Conservation (phyloP, 2,329 filamentous ascomycete species). For the Clonostachys solani region DNA sequence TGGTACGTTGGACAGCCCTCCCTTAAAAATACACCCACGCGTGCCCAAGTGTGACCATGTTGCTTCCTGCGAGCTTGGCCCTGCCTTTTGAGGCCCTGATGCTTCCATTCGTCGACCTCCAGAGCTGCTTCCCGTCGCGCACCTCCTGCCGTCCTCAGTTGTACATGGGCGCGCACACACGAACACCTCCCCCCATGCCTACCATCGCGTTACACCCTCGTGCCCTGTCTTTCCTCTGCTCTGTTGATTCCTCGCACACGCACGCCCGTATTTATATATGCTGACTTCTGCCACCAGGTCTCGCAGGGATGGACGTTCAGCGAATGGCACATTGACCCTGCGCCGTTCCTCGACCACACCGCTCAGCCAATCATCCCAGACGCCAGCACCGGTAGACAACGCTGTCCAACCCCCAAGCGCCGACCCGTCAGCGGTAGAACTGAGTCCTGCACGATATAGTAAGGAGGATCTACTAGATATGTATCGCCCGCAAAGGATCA, state of each 20-base stretch:
- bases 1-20: slow-evolving; percentile 53
- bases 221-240: slow-evolving; percentile 7
- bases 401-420: slow-evolving; percentile 27
- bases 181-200: not conserved
- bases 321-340: slow-evolving; percentile 61
- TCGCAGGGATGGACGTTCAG: slow-evolving; percentile 51
- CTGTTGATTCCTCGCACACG: not conserved
- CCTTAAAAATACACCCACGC: too few relatives aligned
- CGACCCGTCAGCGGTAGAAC: slow-evolving; percentile 27
- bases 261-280: not conserved
- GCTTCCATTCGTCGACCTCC: not conserved
- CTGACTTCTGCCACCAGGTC: slow-evolving; percentile 34
- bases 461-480: slow-evolving; percentile 77
- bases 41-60: slow-evolving; percentile 1
- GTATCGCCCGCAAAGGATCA: slow-evolving; percentile 49
- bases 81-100: not conserved
- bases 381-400: slow-evolving; percentile 25
- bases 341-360: slow-evolving; percentile 59
- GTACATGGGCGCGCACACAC: too few relatives aligned
- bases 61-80: not conserved
- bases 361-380: slow-evolving; percentile 33
- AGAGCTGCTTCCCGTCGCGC: not conserved
- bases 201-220: not conserved
- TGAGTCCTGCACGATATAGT: slow-evolving; percentile 57
- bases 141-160: not conserved